Evolutionary conservation across 2,329 filamentous ascomycete genomes (phyloP), one percentile per base, ranked within the genome.

Genomic region (Alternaria sp.): DNA sequence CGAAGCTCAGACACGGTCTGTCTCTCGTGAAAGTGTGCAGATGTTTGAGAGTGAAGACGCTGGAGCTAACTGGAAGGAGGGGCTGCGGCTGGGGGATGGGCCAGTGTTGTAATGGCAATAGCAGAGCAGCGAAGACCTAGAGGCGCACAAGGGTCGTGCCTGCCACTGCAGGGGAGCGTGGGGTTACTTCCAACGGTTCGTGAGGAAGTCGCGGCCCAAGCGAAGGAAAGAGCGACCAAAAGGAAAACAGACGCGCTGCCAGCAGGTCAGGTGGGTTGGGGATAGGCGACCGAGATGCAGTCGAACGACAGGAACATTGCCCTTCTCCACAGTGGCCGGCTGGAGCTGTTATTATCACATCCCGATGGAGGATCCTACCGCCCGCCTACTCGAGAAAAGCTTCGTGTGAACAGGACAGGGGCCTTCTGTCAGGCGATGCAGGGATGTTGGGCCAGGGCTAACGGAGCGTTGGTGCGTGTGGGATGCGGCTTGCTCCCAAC

Each of bases 91-190:
- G 30, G 46, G 54, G 59, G 58, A 56, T 57, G 66, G 60, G 60
- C 64, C 47, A 47, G 59, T 51, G 61, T 71, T 62, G 63, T 67
- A 68, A 63, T 59, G 60, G 50, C 54, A 56, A 61, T 67, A 50
- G 55, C 59, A 59, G 65, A 62, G 50, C 40, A 32, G 64, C 69
- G 64, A 69, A 57, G 67, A 68, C 67, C 56, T 55, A 65, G 54
- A 63, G 56, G 65, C 46, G 66, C 70, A 73, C 75, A 76, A 78
- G 77, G 75, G 70, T 74, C 63, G 69, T 68, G 69, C 73, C 66
- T 74, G 71, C 61, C 61, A 62, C 54, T 49, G 59, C 58, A 72
- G 69, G 73, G 70, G 68, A 69, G 59, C 61, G 67, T 63, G 65
- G 62, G 64, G 65, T 69, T 60, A 63, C 57, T 67, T 65, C 67